Evolutionary conservation across 768 basidiomycete genomes (phyloP).

Genomic region (Tricholoma sp.): DNA sequence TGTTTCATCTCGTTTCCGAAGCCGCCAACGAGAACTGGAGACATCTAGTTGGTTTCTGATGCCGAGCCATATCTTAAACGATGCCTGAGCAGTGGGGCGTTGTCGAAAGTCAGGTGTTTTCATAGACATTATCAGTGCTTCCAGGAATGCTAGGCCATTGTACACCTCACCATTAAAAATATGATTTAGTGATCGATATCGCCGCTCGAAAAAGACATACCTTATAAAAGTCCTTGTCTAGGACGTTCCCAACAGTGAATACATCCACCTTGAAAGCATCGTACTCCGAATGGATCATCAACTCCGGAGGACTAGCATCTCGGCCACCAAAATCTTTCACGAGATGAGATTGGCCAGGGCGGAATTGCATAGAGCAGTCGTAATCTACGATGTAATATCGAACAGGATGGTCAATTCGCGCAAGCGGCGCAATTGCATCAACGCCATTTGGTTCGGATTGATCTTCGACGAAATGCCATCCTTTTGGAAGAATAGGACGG

Average conservation of each 20-base stretch:
- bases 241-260: too few relatives aligned
- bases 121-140: neutral
- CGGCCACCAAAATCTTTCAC: too few relatives aligned
- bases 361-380: neutral
- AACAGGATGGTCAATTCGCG: conserved; percentile 4
- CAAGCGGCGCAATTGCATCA: neutral
- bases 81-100: neutral
- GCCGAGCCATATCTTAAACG: neutral
- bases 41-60: neutral
- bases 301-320: too few relatives aligned
- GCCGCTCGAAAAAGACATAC: too few relatives aligned
- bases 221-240: too few relatives aligned
- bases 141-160: neutral
- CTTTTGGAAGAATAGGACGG: neutral
- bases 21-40: neutral
- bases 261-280: too few relatives aligned
- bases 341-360: neutral
- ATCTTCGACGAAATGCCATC: neutral
- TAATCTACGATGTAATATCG: conserved; percentile 3
- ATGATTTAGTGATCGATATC: too few relatives aligned
- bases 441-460: neutral
- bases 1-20: conserved; percentile 2
- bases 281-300: too few relatives aligned
- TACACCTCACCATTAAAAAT: neutral
- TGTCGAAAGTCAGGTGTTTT: neutral